Conservation (phyloP, 2,329 filamentous ascomycete genomes). For the Talaromyces sp. region DNA sequence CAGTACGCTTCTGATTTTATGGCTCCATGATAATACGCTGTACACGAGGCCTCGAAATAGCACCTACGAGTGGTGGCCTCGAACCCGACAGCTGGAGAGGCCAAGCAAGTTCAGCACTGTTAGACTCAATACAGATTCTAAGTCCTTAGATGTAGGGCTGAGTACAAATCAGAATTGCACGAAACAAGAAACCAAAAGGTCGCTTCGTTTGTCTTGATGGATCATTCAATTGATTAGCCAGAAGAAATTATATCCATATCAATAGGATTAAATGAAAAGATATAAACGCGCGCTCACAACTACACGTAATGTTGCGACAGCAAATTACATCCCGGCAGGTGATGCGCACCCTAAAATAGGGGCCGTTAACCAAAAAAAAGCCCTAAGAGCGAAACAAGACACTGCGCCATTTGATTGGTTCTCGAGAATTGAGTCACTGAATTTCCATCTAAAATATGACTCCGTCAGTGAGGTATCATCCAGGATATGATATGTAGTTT, state of each 20-base stretch:
- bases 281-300: neutral
- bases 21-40: constrained; percentile 53
- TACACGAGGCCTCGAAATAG: neutral
- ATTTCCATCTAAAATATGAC: neutral
- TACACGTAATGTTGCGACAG: neutral
- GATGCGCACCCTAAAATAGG: neutral
- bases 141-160: neutral
- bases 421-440: neutral
- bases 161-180: neutral
- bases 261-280: neutral
- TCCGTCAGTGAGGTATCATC: neutral
- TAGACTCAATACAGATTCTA: neutral
- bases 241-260: neutral
- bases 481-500: neutral
- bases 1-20: constrained; percentile 93
- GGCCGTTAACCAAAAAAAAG: neutral
- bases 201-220: neutral
- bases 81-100: neutral
- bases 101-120: neutral
- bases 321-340: neutral
- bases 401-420: neutral
- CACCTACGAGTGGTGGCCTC: neutral
- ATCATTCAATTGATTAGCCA: neutral
- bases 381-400: neutral
- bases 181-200: too few relatives aligned